Evolutionary conservation across 1,139 yeast genomes (phyloP).

Genomic region (Wickerhamomyces sp.): DNA sequence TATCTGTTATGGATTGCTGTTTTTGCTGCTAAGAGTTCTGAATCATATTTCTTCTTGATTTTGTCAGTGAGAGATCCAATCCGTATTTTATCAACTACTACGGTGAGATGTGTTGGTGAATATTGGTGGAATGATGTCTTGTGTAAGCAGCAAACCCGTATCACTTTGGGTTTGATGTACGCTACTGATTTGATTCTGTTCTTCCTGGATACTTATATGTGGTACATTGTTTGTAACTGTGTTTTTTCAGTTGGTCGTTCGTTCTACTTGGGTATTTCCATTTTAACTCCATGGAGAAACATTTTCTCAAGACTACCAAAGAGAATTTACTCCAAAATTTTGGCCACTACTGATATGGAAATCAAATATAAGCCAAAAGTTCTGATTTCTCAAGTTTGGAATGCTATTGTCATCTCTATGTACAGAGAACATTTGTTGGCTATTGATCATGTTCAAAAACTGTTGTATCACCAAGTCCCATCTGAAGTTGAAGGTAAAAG

Average conservation of each 20-base stretch:
- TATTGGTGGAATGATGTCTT: conserved; percentile 72
- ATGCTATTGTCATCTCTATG: conserved; percentile 96
- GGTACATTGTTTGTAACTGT: conserved; percentile 96
- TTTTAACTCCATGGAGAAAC: conserved; percentile 98
- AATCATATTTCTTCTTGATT: conserved; percentile 91
- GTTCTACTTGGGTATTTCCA: conserved; percentile 96
- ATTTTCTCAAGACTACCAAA: conserved; percentile 96
- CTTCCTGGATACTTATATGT: conserved; percentile 97
- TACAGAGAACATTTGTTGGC: conserved; percentile 97
- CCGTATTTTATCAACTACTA: conserved; percentile 60
- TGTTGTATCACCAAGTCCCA: conserved; percentile 96
- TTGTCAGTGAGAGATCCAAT: conserved; percentile 93
- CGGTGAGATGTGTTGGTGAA: conserved; percentile 84
- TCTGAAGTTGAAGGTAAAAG: conserved; percentile 97
- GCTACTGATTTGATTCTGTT: conserved; percentile 88
- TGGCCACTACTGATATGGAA: conserved; percentile 99
- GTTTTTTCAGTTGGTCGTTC: conserved; percentile 95
- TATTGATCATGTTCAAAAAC: conserved; percentile 95
- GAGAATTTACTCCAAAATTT: conserved; percentile 94
- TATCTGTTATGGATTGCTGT: conserved; percentile 86
- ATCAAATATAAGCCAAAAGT: conserved; percentile 98
- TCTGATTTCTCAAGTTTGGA: conserved; percentile 96
- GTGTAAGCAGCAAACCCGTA: conserved; percentile 81
- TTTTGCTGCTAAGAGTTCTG: conserved; percentile 80
- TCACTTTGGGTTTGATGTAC: conserved; percentile 87